Conservation (phyloP, 352 stramenopile species). For the Phytophthora tentaculata region DNA sequence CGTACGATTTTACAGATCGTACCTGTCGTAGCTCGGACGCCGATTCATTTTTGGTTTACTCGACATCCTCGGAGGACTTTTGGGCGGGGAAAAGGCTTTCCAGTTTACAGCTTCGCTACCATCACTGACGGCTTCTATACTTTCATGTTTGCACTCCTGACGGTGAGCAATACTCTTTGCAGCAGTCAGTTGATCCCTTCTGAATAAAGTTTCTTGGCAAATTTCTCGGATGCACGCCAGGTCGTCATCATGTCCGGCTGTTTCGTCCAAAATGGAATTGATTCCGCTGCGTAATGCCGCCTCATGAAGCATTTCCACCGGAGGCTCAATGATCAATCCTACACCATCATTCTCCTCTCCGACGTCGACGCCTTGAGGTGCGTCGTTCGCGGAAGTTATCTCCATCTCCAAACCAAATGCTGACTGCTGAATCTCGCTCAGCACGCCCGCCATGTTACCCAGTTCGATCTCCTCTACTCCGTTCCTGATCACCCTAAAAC, state of each 20-base stretch:
- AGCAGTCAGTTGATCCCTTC: constrained; percentile 24
- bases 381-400: constrained; percentile 5
- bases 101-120: constrained; percentile 5
- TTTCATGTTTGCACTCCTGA: constrained; percentile 4
- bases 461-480: not conserved
- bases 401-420: constrained; percentile 34
- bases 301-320: constrained; percentile 32
- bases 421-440: constrained; percentile 23
- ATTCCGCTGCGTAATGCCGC: constrained; percentile 53
- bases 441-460: constrained; percentile 17
- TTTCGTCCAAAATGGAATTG: constrained; percentile 60
- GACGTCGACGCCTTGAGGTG: not conserved
- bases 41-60: constrained; percentile 46
- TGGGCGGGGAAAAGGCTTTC: constrained; percentile 34
- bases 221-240: constrained; percentile 67
- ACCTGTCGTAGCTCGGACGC: constrained; percentile 45
- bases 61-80: constrained; percentile 54
- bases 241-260: constrained; percentile 47
- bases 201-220: constrained; percentile 59
- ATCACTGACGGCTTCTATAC: constrained; percentile 2
- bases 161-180: constrained; percentile 15
- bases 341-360: not conserved
- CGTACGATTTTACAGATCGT: not conserved
- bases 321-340: not conserved
- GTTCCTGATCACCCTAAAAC: constrained; percentile 14